Evolutionary conservation across 1,139 yeast species (phyloP).

Genomic region (Sugiyamaella pinicola): DNA sequence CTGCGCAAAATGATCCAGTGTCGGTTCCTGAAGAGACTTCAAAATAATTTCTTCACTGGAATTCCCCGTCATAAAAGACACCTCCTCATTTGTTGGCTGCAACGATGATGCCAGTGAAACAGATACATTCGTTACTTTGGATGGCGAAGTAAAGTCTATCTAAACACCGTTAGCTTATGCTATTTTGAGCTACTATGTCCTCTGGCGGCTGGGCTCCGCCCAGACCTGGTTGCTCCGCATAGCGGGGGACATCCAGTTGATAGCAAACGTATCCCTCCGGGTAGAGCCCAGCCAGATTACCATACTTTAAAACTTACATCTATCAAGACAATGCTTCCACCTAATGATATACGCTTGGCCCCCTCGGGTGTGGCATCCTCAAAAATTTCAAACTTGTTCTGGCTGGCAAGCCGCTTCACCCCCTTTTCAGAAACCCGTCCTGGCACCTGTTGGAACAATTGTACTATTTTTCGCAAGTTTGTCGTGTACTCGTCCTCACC

Average conservation of each 20-base stretch:
- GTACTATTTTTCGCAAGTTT: slow-evolving; percentile 35
- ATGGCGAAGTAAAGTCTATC: slow-evolving; percentile 29
- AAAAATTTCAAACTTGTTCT: slow-evolving; percentile 41
- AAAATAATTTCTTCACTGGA: slow-evolving; percentile 35
- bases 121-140: slow-evolving; percentile 32
- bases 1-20: slow-evolving; percentile 38
- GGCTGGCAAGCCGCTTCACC: slow-evolving; percentile 37
- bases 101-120: slow-evolving; percentile 40
- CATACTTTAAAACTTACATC: slow-evolving; percentile 36
- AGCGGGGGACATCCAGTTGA: too few species aligned
- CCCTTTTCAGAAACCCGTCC: slow-evolving; percentile 41
- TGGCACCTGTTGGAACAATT: slow-evolving; percentile 37
- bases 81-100: slow-evolving; percentile 31
- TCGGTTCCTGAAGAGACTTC: slow-evolving; percentile 34
- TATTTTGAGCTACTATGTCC: not conserved
- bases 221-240: too few species aligned
- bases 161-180: slow-evolving; percentile 8
- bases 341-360: slow-evolving; percentile 40
- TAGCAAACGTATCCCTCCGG: too few species aligned
- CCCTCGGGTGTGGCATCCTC: slow-evolving; percentile 35
- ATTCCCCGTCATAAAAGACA: slow-evolving; percentile 36
- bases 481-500: slow-evolving; percentile 31
- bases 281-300: too few species aligned
- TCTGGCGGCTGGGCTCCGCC: too few species aligned
- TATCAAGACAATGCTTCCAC: slow-evolving; percentile 43